These are phyloP conservation scores for Phytophthora citrophthora DNA, from an alignment of 352 stramenopile species.

Conservation along the genomic window DNA sequence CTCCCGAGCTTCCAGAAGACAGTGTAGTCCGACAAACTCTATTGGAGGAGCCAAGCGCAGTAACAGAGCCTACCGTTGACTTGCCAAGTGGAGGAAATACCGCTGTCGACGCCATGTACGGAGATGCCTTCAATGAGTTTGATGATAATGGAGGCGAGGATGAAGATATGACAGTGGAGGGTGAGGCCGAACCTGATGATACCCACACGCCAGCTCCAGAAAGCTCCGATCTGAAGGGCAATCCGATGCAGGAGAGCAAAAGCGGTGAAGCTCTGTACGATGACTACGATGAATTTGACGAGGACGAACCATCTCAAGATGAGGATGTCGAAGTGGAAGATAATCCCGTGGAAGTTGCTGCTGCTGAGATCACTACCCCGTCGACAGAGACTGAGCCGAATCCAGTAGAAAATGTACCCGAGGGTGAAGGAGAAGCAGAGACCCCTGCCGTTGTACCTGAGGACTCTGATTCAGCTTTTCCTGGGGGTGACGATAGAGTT, in stretches of 20 bases:
- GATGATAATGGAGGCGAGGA: slow-evolving; percentile 51
- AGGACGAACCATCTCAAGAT: slow-evolving; percentile 15
- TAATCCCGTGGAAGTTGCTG: not conserved
- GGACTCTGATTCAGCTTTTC: not conserved
- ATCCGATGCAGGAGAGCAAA: slow-evolving; percentile 32
- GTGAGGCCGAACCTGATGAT: slow-evolving; percentile 20
- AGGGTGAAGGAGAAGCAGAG: slow-evolving; percentile 1
- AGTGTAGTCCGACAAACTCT: not conserved
- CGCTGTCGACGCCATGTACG: slow-evolving; percentile 56
- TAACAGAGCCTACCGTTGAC: not conserved
- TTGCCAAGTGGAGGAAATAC: slow-evolving; percentile 19
- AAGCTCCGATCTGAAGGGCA: slow-evolving; percentile 1
- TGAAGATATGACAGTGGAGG: slow-evolving; percentile 36
- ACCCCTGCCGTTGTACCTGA: slow-evolving; percentile 4
- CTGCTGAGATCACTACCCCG: not conserved
- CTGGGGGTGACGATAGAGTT: not conserved
- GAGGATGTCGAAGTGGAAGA: slow-evolving; percentile 11
- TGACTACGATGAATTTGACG: slow-evolving; percentile 39
- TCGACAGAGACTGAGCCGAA: slow-evolving; percentile 1
- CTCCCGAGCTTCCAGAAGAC: not conserved
- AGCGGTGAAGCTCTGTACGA: slow-evolving; percentile 49
- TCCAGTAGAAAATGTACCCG: not conserved
- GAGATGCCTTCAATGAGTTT: slow-evolving; percentile 63
- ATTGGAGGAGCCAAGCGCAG: slow-evolving; percentile 4
- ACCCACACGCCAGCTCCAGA: slow-evolving; percentile 1